Percentiles rank a stretch among this genome's conserved stretches.
Conservation (phyloP, 345 rosid species). For the Balakata baccata region DNA sequence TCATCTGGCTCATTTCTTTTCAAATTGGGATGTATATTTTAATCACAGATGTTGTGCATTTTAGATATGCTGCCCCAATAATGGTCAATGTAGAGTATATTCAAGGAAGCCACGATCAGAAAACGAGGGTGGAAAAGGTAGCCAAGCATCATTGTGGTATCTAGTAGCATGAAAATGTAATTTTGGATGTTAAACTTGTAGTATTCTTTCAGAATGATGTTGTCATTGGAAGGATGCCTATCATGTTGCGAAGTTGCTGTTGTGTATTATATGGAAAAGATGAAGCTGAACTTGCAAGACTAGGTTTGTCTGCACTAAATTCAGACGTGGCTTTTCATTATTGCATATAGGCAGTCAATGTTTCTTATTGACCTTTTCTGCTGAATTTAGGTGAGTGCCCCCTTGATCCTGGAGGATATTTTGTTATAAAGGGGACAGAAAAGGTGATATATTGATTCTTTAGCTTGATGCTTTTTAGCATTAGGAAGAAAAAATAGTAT, state of each 20-base stretch:
- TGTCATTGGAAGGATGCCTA: constrained; percentile 79
- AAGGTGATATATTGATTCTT: constrained; percentile 46
- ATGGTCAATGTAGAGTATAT: constrained; percentile 66
- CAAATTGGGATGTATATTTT: not conserved
- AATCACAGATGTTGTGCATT: constrained; percentile 10
- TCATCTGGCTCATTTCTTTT: not conserved
- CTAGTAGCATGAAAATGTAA: not conserved
- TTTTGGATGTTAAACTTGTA: constrained; percentile 7
- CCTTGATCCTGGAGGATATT: constrained; percentile 96
- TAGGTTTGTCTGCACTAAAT: constrained; percentile 50
- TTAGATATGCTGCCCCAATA: constrained; percentile 86
- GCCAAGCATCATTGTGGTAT: constrained; percentile 4
- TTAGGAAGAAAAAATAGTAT: not conserved
- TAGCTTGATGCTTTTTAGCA: not conserved
- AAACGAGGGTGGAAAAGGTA: constrained; percentile 51
- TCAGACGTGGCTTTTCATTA: constrained; percentile 5
- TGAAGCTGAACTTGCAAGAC: constrained; percentile 87
- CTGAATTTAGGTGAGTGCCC: constrained; percentile 84
- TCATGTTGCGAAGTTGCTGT: constrained; percentile 80
- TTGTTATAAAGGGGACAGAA: constrained; percentile 81
- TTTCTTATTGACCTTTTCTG: constrained; percentile 9
- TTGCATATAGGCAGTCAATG: not conserved
- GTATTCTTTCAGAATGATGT: constrained; percentile 53
- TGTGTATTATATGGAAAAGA: constrained; percentile 75
- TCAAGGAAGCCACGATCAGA: constrained; percentile 48